Conservation (phyloP, 768 basidiomycete species). For the Lentinula detonsa region DNA sequence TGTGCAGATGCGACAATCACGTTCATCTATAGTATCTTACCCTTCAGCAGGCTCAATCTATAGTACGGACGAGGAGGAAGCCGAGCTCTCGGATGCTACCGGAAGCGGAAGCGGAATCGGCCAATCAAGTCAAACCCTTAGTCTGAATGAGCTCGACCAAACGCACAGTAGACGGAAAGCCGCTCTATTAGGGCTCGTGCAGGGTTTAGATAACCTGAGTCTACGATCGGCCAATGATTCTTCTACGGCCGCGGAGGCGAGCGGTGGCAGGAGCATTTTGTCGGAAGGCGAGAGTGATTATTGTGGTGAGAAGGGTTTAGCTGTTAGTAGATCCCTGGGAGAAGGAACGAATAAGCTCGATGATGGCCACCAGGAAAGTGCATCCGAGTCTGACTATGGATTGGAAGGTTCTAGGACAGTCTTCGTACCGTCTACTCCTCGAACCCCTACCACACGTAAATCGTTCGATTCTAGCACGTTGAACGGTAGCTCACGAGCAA, state of each 20-base stretch:
- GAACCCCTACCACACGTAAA: neutral
- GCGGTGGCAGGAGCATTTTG: neutral
- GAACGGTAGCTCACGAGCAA: neutral
- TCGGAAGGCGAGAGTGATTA: slow-evolving; percentile 25
- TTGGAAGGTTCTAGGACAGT: slow-evolving; percentile 11
- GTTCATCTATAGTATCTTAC: slow-evolving; percentile 1
- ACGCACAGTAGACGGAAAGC: slow-evolving; percentile 24
- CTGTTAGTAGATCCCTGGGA: slow-evolving; percentile 23
- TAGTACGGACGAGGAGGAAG: slow-evolving; percentile 2
- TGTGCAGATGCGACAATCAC: neutral
- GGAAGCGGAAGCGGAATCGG: neutral
- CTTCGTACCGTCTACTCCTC: neutral
- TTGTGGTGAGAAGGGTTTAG: slow-evolving; percentile 26
- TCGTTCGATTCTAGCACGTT: neutral
- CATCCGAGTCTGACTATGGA: slow-evolving; percentile 22
- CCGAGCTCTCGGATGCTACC: neutral
- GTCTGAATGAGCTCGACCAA: slow-evolving; percentile 11
- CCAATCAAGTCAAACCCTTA: slow-evolving; percentile 3
- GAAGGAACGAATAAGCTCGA: slow-evolving; percentile 14
- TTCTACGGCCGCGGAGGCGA: neutral
- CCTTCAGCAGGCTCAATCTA: slow-evolving; percentile 4
- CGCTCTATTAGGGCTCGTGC: slow-evolving; percentile 30
- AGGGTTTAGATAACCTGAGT: slow-evolving; percentile 17
- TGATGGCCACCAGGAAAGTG: slow-evolving; percentile 7
- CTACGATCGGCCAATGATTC: neutral